phyloP scores from a whole-genome alignment of 1,284 basidiomycete species.

The Pseudozyma tsukubaensis region DNA sequence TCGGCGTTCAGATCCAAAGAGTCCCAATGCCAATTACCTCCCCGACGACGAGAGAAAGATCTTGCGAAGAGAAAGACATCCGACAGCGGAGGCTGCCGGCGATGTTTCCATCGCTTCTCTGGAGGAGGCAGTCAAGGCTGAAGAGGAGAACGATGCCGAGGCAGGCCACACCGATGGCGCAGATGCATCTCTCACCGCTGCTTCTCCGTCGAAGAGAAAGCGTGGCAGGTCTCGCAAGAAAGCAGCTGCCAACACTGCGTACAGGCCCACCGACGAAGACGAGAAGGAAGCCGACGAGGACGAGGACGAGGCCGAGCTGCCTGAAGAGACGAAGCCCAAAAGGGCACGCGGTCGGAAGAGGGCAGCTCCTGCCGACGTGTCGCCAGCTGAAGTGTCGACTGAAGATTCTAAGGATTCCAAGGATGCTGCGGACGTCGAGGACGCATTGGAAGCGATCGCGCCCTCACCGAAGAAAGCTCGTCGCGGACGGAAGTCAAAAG shows the following conservation, averaged over 20 bases:
- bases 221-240: conserved; percentile 1
- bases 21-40: conserved; percentile 41
- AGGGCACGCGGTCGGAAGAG: conserved; percentile 27
- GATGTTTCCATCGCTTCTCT: conserved; percentile 39
- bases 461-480: conserved; percentile 11
- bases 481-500: conserved; percentile 23
- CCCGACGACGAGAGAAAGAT: conserved; percentile 38
- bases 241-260: background rate
- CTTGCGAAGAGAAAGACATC: conserved; percentile 25
- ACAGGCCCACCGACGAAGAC: background rate
- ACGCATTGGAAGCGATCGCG: conserved; percentile 1
- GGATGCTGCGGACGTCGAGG: conserved; percentile 20
- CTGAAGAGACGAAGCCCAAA: conserved; percentile 6
- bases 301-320: background rate
- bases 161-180: background rate
- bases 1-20: conserved; percentile 28
- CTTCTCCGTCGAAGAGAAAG: background rate
- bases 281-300: conserved; percentile 7
- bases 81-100: conserved; percentile 5
- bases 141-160: conserved; percentile 1
- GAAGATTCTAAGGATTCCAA: conserved; percentile 7
- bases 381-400: background rate
- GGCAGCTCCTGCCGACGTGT: background rate
- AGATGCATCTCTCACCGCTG: background rate
- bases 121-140: conserved; percentile 17